phyloP scores from a whole-genome alignment of 331 rosid genomes.

The Prunus yedoensis region DNA sequence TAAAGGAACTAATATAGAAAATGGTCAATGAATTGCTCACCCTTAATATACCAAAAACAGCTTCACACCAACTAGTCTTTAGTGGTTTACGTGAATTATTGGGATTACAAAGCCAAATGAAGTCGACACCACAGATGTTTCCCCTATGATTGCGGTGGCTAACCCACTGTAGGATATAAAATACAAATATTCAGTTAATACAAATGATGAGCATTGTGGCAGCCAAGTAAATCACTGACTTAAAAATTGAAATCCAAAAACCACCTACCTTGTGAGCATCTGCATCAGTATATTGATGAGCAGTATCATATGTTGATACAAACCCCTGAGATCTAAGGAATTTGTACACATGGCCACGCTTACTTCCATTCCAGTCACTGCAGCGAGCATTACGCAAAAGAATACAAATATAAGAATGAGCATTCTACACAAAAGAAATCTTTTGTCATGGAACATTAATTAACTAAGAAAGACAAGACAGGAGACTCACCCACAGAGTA shows the following conservation, averaged over 20 bases:
- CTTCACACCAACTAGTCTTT: conserved; percentile 91
- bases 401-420: not conserved
- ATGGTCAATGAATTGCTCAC: conserved; percentile 29
- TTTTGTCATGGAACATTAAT: not conserved
- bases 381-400: conserved; percentile 3
- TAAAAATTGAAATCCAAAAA: not conserved
- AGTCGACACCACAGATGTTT: conserved; percentile 93
- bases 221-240: not conserved
- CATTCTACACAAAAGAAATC: not conserved
- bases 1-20: not conserved
- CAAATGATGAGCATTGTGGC: not conserved
- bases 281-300: conserved; percentile 71
- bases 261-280: conserved; percentile 78
- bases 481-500: conserved; percentile 85
- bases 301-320: conserved; percentile 89
- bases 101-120: conserved; percentile 95
- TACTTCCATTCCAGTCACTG: conserved; percentile 99
- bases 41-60: conserved; percentile 77
- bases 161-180: conserved; percentile 64
- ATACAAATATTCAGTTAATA: not conserved
- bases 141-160: conserved; percentile 97
- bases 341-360: conserved; percentile 93
- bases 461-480: conserved; percentile 7
- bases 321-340: conserved; percentile 92
- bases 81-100: conserved; percentile 68